Evolutionary conservation across 352 stramenopile genomes (phyloP).

Genomic region (Phytophthora parvispora): DNA sequence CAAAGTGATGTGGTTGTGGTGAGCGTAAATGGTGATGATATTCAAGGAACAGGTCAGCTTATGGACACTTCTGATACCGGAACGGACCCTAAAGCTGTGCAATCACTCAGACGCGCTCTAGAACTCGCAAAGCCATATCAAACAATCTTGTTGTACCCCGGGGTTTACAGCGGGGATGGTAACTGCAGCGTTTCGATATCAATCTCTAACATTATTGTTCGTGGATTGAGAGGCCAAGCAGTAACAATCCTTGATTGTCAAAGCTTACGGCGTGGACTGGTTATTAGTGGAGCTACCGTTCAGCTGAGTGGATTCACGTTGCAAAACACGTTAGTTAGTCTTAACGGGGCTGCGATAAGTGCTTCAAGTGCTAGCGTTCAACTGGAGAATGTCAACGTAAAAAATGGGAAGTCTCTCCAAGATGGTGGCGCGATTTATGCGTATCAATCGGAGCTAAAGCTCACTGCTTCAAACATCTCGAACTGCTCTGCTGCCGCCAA

Average conservation of each 20-base stretch:
- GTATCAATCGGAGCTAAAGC: slow-evolving; percentile 27
- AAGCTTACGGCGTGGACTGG: slow-evolving; percentile 28
- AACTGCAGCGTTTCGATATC: slow-evolving; percentile 56
- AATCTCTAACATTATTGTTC: slow-evolving; percentile 38
- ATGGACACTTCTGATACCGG: slow-evolving; percentile 59
- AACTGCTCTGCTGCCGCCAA: slow-evolving; percentile 27
- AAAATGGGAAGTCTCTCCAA: slow-evolving; percentile 3
- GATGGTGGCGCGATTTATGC: slow-evolving; percentile 50
- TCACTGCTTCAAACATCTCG: slow-evolving; percentile 21
- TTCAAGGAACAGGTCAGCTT: slow-evolving; percentile 58
- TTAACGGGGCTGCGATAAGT: slow-evolving; percentile 40
- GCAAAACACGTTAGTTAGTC: slow-evolving; percentile 9
- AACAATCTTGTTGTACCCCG: slow-evolving; percentile 65
- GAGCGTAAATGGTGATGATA: slow-evolving; percentile 57
- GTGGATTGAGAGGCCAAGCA: slow-evolving; percentile 43
- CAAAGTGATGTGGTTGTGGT: slow-evolving; percentile 55
- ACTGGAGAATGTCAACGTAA: slow-evolving; percentile 23
- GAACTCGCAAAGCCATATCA: slow-evolving; percentile 36
- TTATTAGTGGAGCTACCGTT: slow-evolving; percentile 21
- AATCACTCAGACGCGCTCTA: slow-evolving; percentile 54
- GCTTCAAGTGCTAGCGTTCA: slow-evolving; percentile 20
- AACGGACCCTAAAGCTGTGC: slow-evolving; percentile 62
- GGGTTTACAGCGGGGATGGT: slow-evolving; percentile 34
- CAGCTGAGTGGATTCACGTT: slow-evolving; percentile 42
- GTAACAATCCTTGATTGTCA: slow-evolving; percentile 57